Percentiles rank a stretch among this genome's conserved stretches.
Conservation (phyloP, 2,329 filamentous ascomycete species). For the Macroventuria anomochaeta region DNA sequence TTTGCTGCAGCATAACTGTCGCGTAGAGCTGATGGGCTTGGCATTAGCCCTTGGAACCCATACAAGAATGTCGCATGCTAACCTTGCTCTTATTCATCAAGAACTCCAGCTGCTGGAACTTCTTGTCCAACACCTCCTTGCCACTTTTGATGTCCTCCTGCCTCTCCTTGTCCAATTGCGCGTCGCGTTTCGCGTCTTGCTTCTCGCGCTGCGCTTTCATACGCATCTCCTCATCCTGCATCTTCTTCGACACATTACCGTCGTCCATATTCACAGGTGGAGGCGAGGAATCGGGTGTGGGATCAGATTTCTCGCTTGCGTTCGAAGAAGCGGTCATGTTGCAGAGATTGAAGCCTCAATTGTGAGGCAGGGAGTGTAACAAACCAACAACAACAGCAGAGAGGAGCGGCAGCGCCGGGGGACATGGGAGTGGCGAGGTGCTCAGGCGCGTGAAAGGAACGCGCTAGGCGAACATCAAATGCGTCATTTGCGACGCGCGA, state of each 20-base stretch:
- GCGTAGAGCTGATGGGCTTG: slow-evolving; percentile 51
- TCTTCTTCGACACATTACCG: slow-evolving; percentile 45
- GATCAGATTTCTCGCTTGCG: slow-evolving; percentile 31
- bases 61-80: neutral
- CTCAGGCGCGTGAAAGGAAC: slow-evolving; percentile 25
- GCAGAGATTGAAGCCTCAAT: neutral
- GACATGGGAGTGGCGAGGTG: slow-evolving; percentile 15
- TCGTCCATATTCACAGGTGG: slow-evolving; percentile 39
- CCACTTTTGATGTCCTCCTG: slow-evolving; percentile 56
- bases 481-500: slow-evolving; percentile 37
- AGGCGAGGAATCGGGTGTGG: slow-evolving; percentile 45
- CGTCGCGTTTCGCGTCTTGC: slow-evolving; percentile 54
- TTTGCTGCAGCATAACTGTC: slow-evolving; percentile 60
- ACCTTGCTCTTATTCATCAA: slow-evolving; percentile 60
- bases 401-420: neutral
- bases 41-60: slow-evolving; percentile 10
- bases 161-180: slow-evolving; percentile 53
- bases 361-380: neutral
- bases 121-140: slow-evolving; percentile 54
- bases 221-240: slow-evolving; percentile 55
- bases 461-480: slow-evolving; percentile 32
- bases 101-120: slow-evolving; percentile 60
- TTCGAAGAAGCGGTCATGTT: slow-evolving; percentile 36
- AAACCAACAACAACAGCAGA: neutral
- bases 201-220: slow-evolving; percentile 53